phyloP scores from a whole-genome alignment of 345 rosid species.

The Boechera stricta region DNA sequence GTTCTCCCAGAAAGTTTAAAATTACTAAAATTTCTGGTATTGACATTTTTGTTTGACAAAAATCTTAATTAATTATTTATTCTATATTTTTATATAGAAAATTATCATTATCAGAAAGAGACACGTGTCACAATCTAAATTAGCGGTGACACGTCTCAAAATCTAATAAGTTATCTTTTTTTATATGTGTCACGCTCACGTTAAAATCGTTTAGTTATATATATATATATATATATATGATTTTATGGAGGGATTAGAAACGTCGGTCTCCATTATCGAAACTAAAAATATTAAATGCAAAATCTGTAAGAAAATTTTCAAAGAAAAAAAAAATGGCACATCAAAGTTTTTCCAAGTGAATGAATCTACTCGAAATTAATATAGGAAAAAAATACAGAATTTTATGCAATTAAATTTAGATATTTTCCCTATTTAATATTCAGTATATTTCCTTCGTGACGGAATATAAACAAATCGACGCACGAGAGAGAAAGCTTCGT shows the following conservation, averaged over 20 bases:
- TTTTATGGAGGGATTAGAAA: background rate
- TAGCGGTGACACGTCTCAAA: too few relatives aligned
- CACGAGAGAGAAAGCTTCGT: background rate
- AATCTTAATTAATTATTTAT: too few relatives aligned
- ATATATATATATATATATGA: too few relatives aligned
- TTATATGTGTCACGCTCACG: too few relatives aligned
- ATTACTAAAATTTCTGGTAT: too few relatives aligned
- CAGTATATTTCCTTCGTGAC: background rate
- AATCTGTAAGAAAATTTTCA: background rate
- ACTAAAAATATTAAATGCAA: background rate
- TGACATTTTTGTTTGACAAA: too few relatives aligned
- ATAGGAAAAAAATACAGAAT: background rate
- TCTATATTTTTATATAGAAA: too few relatives aligned
- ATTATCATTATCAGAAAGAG: too few relatives aligned
- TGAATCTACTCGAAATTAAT: background rate
- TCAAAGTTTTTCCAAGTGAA: background rate
- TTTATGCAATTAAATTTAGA: conserved; percentile 6
- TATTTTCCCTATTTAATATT: background rate
- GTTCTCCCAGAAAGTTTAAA: too few relatives aligned
- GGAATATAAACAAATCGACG: conserved; percentile 13
- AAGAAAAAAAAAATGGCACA: background rate
- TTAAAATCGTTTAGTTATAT: too few relatives aligned
- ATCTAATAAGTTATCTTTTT: too few relatives aligned
- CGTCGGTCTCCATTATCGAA: background rate
- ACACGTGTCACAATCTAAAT: too few relatives aligned